phyloP scores from a whole-genome alignment of 2,329 filamentous ascomycete species.

The Fusarium heterosporum region DNA sequence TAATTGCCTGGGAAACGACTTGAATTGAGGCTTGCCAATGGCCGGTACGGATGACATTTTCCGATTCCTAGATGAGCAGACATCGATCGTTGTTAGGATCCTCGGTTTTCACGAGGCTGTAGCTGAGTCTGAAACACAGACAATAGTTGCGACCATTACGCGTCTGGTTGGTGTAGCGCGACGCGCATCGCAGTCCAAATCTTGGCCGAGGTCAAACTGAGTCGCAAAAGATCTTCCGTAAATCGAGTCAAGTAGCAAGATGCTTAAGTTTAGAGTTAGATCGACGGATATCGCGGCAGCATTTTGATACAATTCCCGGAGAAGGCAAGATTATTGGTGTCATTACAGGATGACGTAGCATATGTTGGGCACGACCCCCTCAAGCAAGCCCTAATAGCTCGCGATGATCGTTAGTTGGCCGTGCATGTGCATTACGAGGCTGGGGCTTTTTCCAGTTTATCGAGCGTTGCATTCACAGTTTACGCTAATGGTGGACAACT shows the following conservation, averaged over 20 bases:
- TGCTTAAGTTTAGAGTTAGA: constrained; percentile 4
- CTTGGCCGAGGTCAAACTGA: neutral
- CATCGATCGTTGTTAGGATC: neutral
- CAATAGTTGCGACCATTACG: neutral
- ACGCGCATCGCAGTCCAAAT: neutral
- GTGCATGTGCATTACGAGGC: too few species aligned
- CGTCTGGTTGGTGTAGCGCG: neutral
- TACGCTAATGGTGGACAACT: too few species aligned
- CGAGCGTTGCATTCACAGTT: too few species aligned
- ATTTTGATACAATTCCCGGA: neutral
- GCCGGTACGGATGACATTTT: neutral
- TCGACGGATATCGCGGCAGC: neutral
- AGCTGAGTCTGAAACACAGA: neutral
- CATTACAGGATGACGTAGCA: neutral
- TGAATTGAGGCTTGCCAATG: neutral
- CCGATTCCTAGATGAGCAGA: too few species aligned
- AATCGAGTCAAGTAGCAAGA: neutral
- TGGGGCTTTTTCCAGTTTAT: too few species aligned
- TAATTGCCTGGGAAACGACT: neutral
- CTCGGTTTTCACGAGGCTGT: neutral
- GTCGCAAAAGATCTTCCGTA: neutral
- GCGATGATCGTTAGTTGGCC: too few species aligned
- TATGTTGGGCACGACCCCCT: too few species aligned
- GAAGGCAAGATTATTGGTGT: too few species aligned
- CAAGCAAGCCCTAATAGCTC: too few species aligned